These are phyloP conservation scores for Chloromonas sp. DNA, from an alignment of 163 green algal genomes.

Conservation along the genomic window DNA sequence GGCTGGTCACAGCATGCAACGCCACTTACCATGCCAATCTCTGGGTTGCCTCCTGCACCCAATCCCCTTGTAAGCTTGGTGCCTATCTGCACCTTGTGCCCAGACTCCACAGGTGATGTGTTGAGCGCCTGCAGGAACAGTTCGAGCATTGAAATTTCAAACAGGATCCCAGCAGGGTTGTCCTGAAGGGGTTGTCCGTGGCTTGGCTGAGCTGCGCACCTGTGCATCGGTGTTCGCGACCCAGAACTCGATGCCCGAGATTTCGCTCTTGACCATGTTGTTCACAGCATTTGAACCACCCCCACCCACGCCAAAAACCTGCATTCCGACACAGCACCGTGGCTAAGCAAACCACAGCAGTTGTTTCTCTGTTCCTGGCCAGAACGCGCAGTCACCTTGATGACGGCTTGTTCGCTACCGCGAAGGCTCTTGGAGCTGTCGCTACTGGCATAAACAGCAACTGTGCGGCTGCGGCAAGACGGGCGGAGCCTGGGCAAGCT, in stretches of 20 bases:
- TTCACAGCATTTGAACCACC: conserved; percentile 94
- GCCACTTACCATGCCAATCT: conserved; percentile 59
- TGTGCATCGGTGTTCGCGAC: conserved; percentile 90
- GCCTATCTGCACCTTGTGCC: conserved; percentile 78
- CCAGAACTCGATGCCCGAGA: conserved; percentile 67
- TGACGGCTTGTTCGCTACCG: conserved; percentile 4
- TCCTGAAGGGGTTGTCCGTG: no score
- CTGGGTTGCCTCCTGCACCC: conserved; percentile 83
- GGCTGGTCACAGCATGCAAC: no score
- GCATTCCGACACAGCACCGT: not conserved
- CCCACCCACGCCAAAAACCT: conserved; percentile 92
- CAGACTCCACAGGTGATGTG: conserved; percentile 50
- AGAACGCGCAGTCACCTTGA: conserved; percentile 2
- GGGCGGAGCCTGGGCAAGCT: no score
- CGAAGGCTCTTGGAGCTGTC: not conserved
- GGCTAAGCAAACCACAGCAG: not conserved
- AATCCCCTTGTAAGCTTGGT: conserved; percentile 78
- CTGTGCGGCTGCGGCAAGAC: no score
- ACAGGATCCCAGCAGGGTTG: no score
- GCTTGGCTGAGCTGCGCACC: conserved; percentile 24
- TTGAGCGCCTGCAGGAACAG: conserved; percentile 60
- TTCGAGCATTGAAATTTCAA: no score
- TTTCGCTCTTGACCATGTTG: conserved; percentile 73
- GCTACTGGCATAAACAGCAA: no score
- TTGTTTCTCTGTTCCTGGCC: not conserved